Percentiles rank a stretch among this genome's conserved stretches.
These are phyloP conservation scores for Lyophyllum atratum DNA, from an alignment of 768 basidiomycete species.

Conservation along the genomic window DNA sequence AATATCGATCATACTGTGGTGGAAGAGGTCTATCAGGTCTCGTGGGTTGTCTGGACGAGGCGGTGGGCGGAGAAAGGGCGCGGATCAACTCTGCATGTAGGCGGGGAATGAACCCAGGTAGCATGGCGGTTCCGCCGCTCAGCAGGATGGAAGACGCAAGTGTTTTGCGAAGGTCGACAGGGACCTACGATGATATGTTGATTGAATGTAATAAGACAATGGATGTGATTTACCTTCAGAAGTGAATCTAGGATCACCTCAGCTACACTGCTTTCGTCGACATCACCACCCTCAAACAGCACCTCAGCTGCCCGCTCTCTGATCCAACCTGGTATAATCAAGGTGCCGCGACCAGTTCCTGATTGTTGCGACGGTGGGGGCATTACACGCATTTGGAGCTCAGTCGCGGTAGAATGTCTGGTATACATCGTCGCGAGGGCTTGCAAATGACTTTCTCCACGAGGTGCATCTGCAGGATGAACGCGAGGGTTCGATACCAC, in stretches of 20 bases:
- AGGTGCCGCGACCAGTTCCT: constrained; percentile 74
- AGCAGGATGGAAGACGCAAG: constrained; percentile 85
- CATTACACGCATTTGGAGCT: constrained; percentile 66
- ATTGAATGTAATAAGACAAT: not conserved
- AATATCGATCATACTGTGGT: constrained; percentile 74
- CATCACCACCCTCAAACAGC: constrained; percentile 86
- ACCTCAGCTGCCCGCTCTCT: constrained; percentile 90
- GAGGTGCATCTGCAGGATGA: constrained; percentile 28
- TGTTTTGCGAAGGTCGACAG: constrained; percentile 85
- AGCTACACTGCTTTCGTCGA: constrained; percentile 83
- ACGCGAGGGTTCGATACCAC: constrained; percentile 47
- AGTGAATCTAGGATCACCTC: constrained; percentile 80
- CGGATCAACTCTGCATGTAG: constrained; percentile 78
- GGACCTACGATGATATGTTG: constrained; percentile 53
- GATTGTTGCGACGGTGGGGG: constrained; percentile 68
- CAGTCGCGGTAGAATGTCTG: constrained; percentile 76
- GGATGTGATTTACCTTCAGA: constrained; percentile 57
- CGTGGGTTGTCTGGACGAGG: constrained; percentile 32
- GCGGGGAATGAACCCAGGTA: constrained; percentile 91
- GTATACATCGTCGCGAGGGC: constrained; percentile 70
- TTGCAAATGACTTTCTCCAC: constrained; percentile 57
- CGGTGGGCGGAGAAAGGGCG: constrained; percentile 45
- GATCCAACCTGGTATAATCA: constrained; percentile 94
- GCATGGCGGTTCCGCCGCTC: constrained; percentile 85
- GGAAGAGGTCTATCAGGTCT: constrained; percentile 40